Base-by-base conservation (phyloP, 768 basidiomycete species). In the Pleurotus eryngii region DNA sequence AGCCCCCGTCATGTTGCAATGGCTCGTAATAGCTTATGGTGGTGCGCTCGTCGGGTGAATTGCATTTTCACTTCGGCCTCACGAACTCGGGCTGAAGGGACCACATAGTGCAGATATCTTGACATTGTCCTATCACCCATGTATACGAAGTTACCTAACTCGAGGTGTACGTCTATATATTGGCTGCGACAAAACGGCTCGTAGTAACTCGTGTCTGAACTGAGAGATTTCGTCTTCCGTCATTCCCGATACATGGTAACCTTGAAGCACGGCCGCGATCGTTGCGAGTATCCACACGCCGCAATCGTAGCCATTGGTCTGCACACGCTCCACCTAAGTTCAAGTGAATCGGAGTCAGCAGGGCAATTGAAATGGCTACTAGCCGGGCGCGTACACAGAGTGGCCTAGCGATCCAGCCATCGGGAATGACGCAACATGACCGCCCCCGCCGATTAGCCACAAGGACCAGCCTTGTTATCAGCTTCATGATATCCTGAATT, bases 231-330 rank as follows among this genome's bases (percentile, higher is more conserved):
- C 43, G 6, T 18, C 38, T 38, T 57, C 49, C n/a, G n/a, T 8
- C 22, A 49, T 30, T 11, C 47, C 46, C n/a, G 48, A 40, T 4
- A 15, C 56, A 40, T 50, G 9, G 38, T 50, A 57, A 15, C 56
- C 56, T 50, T 48, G 49, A 8, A 57, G 56, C 18, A 49, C 47
- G 14, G 56, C 56, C 17, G 48, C 56, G 26, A 57, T 57, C 6
- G 49, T 17, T 12, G 56, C 15, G 15, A 57, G 49, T 11, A 57
- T 38, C 56, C 56, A 57, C 6, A 57, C 18, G 14, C 56, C 56
- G 22, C 56, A 57, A 26, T 57, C 56, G 22, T 57, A 57, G 12
- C 8, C 15, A 24, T 57, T 57, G 14, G 49, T 50, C 49, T 57
- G 56, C 15, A 57, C 24, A 37, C 45, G 11, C 6, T 18, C 5